Conservation (phyloP, 768 basidiomycete genomes). For the Trametes coccinea region DNA sequence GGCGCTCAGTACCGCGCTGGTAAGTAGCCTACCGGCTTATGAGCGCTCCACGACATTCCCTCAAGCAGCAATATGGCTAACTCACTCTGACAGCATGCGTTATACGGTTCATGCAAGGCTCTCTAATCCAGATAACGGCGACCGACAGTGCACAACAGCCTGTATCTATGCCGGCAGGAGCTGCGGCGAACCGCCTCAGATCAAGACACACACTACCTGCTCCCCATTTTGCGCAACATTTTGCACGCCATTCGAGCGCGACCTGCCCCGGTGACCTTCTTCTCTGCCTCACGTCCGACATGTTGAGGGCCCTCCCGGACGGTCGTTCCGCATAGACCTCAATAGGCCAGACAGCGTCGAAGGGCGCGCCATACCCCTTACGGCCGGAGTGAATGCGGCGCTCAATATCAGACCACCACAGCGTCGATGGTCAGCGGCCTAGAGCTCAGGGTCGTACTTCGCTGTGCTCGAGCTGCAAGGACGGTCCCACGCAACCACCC, state of each 20-base stretch:
- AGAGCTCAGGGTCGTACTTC: slow-evolving; percentile 11
- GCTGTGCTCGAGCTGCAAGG: neutral
- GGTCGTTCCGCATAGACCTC: slow-evolving; percentile 10
- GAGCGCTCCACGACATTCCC: no score
- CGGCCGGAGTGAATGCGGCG: slow-evolving; percentile 7
- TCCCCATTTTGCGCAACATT: slow-evolving; percentile 8
- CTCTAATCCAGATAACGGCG: no score
- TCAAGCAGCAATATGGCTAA: no score
- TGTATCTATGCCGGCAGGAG: slow-evolving; percentile 5
- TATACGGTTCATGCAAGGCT: no score
- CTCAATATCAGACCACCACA: neutral
- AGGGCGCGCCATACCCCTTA: slow-evolving; percentile 2
- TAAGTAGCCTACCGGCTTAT: no score
- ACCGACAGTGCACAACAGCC: no score
- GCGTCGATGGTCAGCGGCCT: neutral
- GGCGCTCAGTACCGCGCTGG: no score
- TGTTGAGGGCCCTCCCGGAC: slow-evolving; percentile 14
- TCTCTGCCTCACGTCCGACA: slow-evolving; percentile 14
- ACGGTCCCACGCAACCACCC: slow-evolving; percentile 1
- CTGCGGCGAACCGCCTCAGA: slow-evolving; percentile 7
- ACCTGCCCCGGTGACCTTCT: slow-evolving; percentile 14
- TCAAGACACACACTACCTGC: slow-evolving; percentile 3
- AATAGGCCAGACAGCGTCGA: neutral
- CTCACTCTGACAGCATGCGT: no score
- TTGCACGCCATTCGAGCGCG: slow-evolving; percentile 13